A percentile compares a stretch with the other conserved stretches of the same genome.
Conservation (phyloP, 1,284 basidiomycete genomes). For the Boletus sp. region DNA sequence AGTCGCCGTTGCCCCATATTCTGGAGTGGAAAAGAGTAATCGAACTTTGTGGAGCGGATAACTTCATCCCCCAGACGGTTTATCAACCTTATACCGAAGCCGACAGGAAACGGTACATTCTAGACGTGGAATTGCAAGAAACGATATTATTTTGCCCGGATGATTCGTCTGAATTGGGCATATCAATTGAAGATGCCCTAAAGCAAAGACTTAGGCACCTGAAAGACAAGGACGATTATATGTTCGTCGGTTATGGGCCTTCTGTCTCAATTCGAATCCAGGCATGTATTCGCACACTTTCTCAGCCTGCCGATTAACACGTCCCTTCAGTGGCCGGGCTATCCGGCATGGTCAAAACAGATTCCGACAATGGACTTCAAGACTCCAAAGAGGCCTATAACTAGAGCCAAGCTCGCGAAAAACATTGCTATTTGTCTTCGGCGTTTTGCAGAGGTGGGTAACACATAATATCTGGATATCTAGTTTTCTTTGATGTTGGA, state of each 20-base stretch:
- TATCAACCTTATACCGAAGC: slow-evolving; percentile 72
- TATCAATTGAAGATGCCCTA: slow-evolving; percentile 52
- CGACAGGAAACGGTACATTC: slow-evolving; percentile 69
- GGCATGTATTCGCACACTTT: slow-evolving; percentile 35
- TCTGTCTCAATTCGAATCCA: slow-evolving; percentile 73
- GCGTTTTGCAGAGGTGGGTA: slow-evolving; percentile 48
- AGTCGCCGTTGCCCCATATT: slow-evolving; percentile 25
- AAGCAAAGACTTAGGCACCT: slow-evolving; percentile 42
- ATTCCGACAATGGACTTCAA: slow-evolving; percentile 75
- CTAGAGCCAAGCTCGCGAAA: slow-evolving; percentile 60
- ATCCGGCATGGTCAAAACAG: slow-evolving; percentile 67
- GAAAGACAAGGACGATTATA: slow-evolving; percentile 51
- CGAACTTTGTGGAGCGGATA: slow-evolving; percentile 32
- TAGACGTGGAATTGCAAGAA: slow-evolving; percentile 54
- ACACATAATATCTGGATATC: background rate
- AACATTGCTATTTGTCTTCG: slow-evolving; percentile 63
- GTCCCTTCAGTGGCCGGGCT: slow-evolving; percentile 65
- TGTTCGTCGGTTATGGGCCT: slow-evolving; percentile 66
- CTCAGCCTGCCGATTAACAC: slow-evolving; percentile 1
- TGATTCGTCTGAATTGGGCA: slow-evolving; percentile 51
- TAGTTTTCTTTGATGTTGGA: slow-evolving; percentile 7
- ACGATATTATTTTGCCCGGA: slow-evolving; percentile 60
- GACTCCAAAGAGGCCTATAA: slow-evolving; percentile 69
- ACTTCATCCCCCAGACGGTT: slow-evolving; percentile 59
- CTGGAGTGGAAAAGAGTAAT: slow-evolving; percentile 25